Base-by-base conservation (phyloP, 148 eudicot species). In the Pharnaceum exiguum region DNA sequence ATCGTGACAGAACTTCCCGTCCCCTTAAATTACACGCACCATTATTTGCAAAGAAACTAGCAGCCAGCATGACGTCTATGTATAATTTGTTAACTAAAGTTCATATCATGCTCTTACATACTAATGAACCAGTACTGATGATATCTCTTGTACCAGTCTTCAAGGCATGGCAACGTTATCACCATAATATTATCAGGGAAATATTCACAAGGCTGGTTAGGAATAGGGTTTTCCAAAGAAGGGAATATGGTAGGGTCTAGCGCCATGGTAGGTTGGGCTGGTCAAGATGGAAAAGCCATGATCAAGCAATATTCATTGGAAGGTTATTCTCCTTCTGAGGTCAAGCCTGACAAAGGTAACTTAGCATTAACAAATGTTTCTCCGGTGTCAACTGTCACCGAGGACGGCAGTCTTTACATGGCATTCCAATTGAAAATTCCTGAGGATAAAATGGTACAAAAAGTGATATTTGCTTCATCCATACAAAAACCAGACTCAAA, bases 221-320 rank as follows among this genome's bases (percentile, higher is more conserved):
- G 63, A 24, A 46, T 59, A 1, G 63, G 63, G 25, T 22, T 46
- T 7, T 59, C 63, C 3, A 31, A 59, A 59, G 32, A 50, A 11
- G 63, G 53, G 0, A 28, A 39, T 2, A 62, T 62, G 67, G 15
- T 51, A 11, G 67, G 67, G 32, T 27, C 67, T 18, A 62, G 67
- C 24, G 67, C 58, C 2, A 39, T 62, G 67, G 38, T 62, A 7
- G 67, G 57, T 38, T 62, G 67, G 67, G 29, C 39, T n/a, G 57
- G 22, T 3, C 38, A 29, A 18, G 49, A 35, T 19, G 67, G 67
- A 0, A 51, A 62, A 37, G 31, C 19, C 15, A 27, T 26, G 28
- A 28, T 62, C 16, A 62, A 62, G 23, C 67, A 62, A 51, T 62
- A 51, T 24, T 50, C 38, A 29, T 50, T 62, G 15, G 19, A 62